Evolutionary conservation across 2,329 filamentous ascomycete species (phyloP).

Genomic region (Verticillium klebahnii): DNA sequence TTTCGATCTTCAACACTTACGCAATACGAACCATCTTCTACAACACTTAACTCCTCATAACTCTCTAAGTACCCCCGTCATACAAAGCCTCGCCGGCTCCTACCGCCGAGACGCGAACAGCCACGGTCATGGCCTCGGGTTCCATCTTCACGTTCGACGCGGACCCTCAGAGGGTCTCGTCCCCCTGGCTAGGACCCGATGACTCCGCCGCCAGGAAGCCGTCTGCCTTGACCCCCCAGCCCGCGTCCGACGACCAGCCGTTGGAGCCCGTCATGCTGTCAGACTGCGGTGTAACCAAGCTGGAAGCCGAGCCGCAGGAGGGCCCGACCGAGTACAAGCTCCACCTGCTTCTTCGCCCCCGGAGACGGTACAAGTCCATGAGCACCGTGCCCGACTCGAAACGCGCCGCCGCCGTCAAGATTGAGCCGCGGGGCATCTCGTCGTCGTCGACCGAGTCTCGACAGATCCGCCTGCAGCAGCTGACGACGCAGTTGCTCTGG

Average conservation of each 20-base stretch:
- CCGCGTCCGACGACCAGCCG: constrained; percentile 16
- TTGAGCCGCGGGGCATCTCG: constrained; percentile 8
- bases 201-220: constrained; percentile 32
- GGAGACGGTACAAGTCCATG: constrained; percentile 67
- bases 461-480: constrained; percentile 79
- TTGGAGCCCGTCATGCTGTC: constrained; percentile 40
- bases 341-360: constrained; percentile 76
- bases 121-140: constrained; percentile 71
- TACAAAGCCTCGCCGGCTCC: not conserved
- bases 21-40: not conserved
- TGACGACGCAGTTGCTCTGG: constrained; percentile 95
- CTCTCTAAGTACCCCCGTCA: not conserved
- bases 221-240: constrained; percentile 13
- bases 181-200: constrained; percentile 73
- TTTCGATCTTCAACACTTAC: not conserved
- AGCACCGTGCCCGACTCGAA: constrained; percentile 47
- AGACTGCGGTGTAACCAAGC: constrained; percentile 65
- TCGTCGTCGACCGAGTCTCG: constrained; percentile 61
- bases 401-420: constrained; percentile 18
- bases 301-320: constrained; percentile 88
- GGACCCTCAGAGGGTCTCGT: constrained; percentile 80
- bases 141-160: constrained; percentile 95
- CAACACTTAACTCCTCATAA: not conserved
- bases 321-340: constrained; percentile 97
- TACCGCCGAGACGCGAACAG: not conserved